Percentiles rank a stretch among this genome's conserved stretches.
These are phyloP conservation scores for Cornus kousa DNA, from an alignment of 148 eudicot genomes.

Conservation along the genomic window DNA sequence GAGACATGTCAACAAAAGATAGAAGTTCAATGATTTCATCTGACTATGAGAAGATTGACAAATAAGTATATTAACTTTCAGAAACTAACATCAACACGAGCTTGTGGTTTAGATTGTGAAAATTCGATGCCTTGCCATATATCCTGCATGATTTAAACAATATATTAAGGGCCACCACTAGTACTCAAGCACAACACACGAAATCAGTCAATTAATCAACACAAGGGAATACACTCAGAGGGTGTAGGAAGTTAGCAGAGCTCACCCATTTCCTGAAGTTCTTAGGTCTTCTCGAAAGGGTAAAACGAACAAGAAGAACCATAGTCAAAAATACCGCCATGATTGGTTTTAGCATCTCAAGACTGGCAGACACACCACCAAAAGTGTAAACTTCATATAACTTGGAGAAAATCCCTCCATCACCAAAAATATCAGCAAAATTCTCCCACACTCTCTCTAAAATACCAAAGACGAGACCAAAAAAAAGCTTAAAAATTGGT, in stretches of 20 bases:
- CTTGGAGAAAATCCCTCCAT: constrained; percentile 61
- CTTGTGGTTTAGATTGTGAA: constrained; percentile 90
- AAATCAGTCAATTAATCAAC: neutral
- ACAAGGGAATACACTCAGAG: neutral
- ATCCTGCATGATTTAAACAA: constrained; percentile 53
- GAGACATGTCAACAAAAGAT: constrained; percentile 7
- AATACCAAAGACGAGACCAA: constrained; percentile 46
- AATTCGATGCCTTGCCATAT: constrained; percentile 93
- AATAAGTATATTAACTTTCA: neutral
- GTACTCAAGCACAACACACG: neutral
- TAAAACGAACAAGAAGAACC: constrained; percentile 76
- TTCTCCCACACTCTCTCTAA: constrained; percentile 57
- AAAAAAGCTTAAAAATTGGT: constrained; percentile 51
- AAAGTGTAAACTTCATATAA: constrained; percentile 53
- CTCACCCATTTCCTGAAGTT: constrained; percentile 91
- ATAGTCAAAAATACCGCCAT: constrained; percentile 52
- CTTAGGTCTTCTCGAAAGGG: constrained; percentile 81
- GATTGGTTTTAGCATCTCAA: constrained; percentile 58
- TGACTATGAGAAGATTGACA: constrained; percentile 6
- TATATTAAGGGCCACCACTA: neutral
- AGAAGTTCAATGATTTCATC: neutral
- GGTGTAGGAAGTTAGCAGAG: constrained; percentile 7
- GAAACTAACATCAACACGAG: constrained; percentile 86
- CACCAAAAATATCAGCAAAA: constrained; percentile 40
- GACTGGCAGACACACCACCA: constrained; percentile 64